These are phyloP conservation scores for Nitzschia palea DNA, from an alignment of 108 stramenopile species.

Conservation along the genomic window DNA sequence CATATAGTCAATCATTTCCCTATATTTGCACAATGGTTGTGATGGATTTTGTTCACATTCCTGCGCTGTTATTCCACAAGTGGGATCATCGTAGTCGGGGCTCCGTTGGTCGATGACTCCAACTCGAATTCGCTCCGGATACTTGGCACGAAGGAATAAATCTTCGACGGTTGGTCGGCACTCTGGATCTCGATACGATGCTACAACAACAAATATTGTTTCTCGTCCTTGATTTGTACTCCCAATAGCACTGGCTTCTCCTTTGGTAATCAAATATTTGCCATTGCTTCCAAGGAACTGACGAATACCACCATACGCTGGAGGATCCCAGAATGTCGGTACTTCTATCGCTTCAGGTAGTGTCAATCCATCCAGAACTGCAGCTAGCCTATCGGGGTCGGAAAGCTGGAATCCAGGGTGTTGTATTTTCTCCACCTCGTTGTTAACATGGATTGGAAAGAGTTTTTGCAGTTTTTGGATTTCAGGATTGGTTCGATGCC, in stretches of 20 bases:
- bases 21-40: constrained; percentile 52
- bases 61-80: constrained; percentile 21
- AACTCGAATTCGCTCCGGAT: constrained; percentile 56
- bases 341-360: constrained; percentile 15
- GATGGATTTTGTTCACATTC: constrained; percentile 44
- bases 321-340: constrained; percentile 35
- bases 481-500: neutral
- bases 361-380: neutral
- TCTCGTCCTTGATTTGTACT: constrained; percentile 20
- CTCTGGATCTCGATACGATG: constrained; percentile 45
- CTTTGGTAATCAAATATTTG: constrained; percentile 57
- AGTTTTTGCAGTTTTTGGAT: constrained; percentile 13
- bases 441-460: constrained; percentile 38
- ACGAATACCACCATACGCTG: constrained; percentile 40
- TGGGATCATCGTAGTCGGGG: constrained; percentile 22
- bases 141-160: constrained; percentile 39
- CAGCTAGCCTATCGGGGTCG: constrained; percentile 3
- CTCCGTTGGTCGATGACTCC: constrained; percentile 53
- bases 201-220: constrained; percentile 58
- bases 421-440: constrained; percentile 34
- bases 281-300: constrained; percentile 69
- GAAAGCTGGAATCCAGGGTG: constrained; percentile 35
- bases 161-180: constrained; percentile 46
- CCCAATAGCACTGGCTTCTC: constrained; percentile 60
- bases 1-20: constrained; percentile 46